Base-by-base conservation (phyloP, 2,329 filamentous ascomycete genomes). In the Aspergillus ustus region DNA sequence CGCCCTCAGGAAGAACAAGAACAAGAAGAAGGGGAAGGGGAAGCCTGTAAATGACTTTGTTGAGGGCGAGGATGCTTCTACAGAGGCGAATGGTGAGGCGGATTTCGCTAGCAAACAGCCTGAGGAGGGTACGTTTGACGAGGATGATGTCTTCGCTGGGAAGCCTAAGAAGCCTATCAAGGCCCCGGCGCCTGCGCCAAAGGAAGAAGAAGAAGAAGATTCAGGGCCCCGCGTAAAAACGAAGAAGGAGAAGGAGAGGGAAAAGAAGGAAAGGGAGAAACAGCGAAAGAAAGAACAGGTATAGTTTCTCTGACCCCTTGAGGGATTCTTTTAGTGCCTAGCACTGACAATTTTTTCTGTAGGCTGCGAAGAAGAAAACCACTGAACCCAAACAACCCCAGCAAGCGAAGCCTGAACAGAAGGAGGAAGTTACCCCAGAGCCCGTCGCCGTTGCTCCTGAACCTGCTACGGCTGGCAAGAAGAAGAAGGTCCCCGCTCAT, bases 181-280 rank as follows among this genome's bases (percentile, higher is more conserved):
- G 80, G 84, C 77, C 75, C 75, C 75, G 54, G 71, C 76, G 54
- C 79, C 71, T 76, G 83, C 82, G 65, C 77, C 81, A 52, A 76
- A 78, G 15, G 72, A 68, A 37, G 66, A 66, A n/a, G 70, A 70
- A 19, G 83, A 82, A 2, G 84, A 82, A 2, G 83, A 83, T 19
- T 83, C 80, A 11, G 84, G 83, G 4, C 89, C 89, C 49, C 86
- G 88, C 59, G 84, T 98, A 52, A 88, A 98, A 81, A 96, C 92
- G 44, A 99, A 98, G 86, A 95, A 96, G 61, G 93, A 99, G 82
- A 99, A 99, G 83, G 95, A 99, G 78, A 96, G 92, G 80, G 85
- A 94, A 73, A 98, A 94, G 85, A 99, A 97, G 82, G 95, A 99
- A 82, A 89, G 92, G 64, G 95, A 99, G 83, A 99, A 99, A 87